These are phyloP conservation scores for Mycena metata DNA, from an alignment of 768 basidiomycete species.

Conservation along the genomic window DNA sequence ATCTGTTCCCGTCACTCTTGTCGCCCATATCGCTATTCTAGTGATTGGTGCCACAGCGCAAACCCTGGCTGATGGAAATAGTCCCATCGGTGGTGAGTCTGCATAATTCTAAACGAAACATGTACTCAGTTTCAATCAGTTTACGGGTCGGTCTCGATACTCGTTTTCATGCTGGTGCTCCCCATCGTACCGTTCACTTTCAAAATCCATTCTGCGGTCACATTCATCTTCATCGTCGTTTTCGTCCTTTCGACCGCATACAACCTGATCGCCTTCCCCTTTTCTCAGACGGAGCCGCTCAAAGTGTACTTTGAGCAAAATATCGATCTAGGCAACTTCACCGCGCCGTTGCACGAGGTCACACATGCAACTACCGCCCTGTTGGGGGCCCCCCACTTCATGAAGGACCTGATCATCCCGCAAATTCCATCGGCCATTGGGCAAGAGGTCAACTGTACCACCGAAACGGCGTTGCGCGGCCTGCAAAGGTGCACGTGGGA, in stretches of 20 bases:
- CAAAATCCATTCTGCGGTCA: constrained; percentile 54
- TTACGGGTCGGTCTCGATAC: constrained; percentile 59
- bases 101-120: constrained; percentile 1
- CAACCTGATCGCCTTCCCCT: constrained; percentile 68
- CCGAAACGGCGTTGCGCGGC: constrained; percentile 44
- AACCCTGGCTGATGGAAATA: constrained; percentile 74
- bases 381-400: constrained; percentile 58
- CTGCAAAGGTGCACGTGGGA: constrained; percentile 64
- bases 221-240: constrained; percentile 50
- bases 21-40: constrained; percentile 64
- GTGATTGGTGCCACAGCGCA: constrained; percentile 64
- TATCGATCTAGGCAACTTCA: constrained; percentile 57
- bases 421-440: constrained; percentile 65
- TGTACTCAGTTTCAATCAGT: constrained; percentile 53
- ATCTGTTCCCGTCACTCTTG: constrained; percentile 65
- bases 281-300: constrained; percentile 70
- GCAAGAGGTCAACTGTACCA: constrained; percentile 49
- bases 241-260: constrained; percentile 61
- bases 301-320: constrained; percentile 81
- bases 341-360: constrained; percentile 40
- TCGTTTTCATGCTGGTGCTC: constrained; percentile 66
- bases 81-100: constrained; percentile 61
- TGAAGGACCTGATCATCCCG: constrained; percentile 59
- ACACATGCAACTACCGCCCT: constrained; percentile 59
- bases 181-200: constrained; percentile 77